A percentile compares a stretch with the other conserved stretches of the same genome.
phyloP scores from a whole-genome alignment of 2,329 filamentous ascomycete genomes.

The Sporothrix pallida region DNA sequence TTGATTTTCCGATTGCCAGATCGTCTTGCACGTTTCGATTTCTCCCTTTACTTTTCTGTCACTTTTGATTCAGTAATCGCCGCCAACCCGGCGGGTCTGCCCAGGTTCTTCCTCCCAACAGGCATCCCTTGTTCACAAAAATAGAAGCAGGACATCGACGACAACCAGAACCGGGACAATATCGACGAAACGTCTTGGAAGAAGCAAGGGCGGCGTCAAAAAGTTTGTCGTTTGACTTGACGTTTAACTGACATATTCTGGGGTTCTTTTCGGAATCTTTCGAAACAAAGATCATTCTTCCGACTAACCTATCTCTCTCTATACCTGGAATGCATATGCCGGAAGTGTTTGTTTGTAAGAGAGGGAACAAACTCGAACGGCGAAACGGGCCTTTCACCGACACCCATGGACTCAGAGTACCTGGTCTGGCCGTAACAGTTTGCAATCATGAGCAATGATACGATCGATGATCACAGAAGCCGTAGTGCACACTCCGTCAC shows the following conservation, averaged over 20 bases:
- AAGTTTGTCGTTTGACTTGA: too few relatives aligned
- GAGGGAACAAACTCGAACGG: not conserved
- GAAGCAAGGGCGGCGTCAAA: not conserved
- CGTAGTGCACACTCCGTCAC: not conserved
- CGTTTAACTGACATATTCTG: too few relatives aligned
- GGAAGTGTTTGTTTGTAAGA: not conserved
- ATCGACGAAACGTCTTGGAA: not conserved
- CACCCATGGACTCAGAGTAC: too few relatives aligned
- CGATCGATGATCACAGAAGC: not conserved
- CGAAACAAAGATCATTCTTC: slow-evolving; percentile 5
- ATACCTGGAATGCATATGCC: slow-evolving; percentile 2
- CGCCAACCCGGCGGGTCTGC: not conserved
- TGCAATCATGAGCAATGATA: not conserved
- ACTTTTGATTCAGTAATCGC: not conserved
- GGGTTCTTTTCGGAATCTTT: too few relatives aligned
- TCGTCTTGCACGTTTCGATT: slow-evolving; percentile 9
- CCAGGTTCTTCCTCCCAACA: not conserved
- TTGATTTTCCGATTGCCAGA: not conserved
- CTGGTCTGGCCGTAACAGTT: not conserved
- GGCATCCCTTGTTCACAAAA: slow-evolving; percentile 13
- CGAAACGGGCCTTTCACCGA: not conserved
- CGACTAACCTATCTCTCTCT: not conserved
- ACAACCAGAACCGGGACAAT: not conserved
- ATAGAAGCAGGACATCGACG: not conserved
- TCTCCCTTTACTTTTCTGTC: not conserved